Evolutionary conservation across 768 basidiomycete species (phyloP).

Genomic region (Serendipita sp.): DNA sequence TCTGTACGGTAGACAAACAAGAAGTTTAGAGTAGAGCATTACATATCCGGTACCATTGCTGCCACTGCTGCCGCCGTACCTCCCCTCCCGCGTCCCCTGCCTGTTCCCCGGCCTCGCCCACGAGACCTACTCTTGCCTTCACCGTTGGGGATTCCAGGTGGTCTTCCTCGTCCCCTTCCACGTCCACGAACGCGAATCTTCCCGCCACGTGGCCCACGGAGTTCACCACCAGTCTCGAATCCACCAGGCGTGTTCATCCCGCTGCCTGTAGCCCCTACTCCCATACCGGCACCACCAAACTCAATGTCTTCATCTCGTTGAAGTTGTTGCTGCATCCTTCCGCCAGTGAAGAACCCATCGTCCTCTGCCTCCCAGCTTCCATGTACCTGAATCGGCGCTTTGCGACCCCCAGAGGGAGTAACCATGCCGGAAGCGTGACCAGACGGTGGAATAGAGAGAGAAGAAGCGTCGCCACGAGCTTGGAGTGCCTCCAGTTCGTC

Average conservation of each 20-base stretch:
- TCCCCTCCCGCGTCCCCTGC: neutral
- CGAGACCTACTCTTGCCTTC: neutral
- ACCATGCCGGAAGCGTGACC: slow-evolving; percentile 9
- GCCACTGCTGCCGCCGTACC: neutral
- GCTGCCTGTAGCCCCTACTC: neutral
- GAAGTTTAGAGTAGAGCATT: no score
- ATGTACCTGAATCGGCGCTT: neutral
- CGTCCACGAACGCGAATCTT: neutral
- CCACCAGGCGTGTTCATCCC: slow-evolving; percentile 3
- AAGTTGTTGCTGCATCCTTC: neutral
- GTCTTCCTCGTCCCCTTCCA: neutral
- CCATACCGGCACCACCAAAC: slow-evolving; percentile 1
- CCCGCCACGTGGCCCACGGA: neutral
- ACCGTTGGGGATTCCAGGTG: neutral
- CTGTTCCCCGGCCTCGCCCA: neutral
- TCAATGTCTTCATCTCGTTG: neutral
- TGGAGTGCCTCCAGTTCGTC: slow-evolving; percentile 49
- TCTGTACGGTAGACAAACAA: no score
- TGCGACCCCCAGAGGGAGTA: neutral
- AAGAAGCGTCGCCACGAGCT: neutral
- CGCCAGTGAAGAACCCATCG: slow-evolving; percentile 3
- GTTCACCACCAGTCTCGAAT: neutral
- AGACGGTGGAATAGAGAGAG: slow-evolving; percentile 16
- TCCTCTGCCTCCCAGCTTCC: slow-evolving; percentile 3
- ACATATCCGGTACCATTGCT: no score